Percentiles rank a stretch among this genome's conserved stretches.
phyloP scores from a whole-genome alignment of 2,329 filamentous ascomycete genomes.

The Sclerotiophoma versabilis region DNA sequence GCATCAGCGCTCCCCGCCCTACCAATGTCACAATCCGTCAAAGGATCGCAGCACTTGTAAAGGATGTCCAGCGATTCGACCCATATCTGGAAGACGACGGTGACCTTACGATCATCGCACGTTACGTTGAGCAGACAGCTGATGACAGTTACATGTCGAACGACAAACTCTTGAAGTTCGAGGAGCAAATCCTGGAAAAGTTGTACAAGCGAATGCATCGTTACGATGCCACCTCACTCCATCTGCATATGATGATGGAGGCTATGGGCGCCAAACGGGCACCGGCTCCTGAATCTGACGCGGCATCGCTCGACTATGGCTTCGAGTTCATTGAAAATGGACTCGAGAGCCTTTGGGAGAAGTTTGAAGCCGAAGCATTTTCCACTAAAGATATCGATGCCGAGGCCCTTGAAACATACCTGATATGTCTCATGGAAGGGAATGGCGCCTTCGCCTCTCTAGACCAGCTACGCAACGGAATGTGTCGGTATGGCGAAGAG shows the following conservation, averaged over 20 bases:
- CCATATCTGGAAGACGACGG: constrained; percentile 41
- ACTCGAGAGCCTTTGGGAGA: constrained; percentile 60
- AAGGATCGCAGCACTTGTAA: constrained; percentile 46
- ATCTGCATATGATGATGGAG: constrained; percentile 59
- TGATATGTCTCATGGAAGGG: constrained; percentile 21
- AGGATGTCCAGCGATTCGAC: constrained; percentile 47
- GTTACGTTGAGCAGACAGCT: constrained; percentile 61
- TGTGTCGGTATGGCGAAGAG: constrained; percentile 24
- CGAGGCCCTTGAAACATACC: constrained; percentile 30
- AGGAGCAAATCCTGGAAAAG: constrained; percentile 56
- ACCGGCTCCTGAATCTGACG: constrained; percentile 22
- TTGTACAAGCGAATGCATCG: constrained; percentile 61
- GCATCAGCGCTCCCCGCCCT: constrained; percentile 17
- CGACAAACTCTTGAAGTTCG: constrained; percentile 55
- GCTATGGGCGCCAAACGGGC: constrained; percentile 38
- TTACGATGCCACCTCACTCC: constrained; percentile 64
- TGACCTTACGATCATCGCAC: constrained; percentile 55
- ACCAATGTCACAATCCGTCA: constrained; percentile 39
- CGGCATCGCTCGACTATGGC: constrained; percentile 39
- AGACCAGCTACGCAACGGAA: constrained; percentile 16
- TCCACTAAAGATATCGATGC: constrained; percentile 23
- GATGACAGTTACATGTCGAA: constrained; percentile 62
- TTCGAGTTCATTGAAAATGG: constrained; percentile 62
- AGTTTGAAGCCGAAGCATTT: constrained; percentile 35
- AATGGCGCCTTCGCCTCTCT: constrained; percentile 8